Evolutionary conservation across 148 eudicot genomes (phyloP).

Genomic region (Fallopia convolvulus): DNA sequence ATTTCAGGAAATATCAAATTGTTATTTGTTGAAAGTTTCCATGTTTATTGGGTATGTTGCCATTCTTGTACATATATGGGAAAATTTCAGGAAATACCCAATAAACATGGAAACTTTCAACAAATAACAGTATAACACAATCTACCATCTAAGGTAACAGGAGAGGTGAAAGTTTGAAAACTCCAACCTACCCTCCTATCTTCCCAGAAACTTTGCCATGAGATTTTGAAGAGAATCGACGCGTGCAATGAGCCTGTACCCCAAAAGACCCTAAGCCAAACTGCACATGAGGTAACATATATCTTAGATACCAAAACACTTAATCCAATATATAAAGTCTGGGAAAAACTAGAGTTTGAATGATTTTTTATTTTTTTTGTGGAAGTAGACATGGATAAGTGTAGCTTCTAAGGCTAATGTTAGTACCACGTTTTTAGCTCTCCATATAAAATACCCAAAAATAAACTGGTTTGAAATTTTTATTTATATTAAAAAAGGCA

Average conservation of each 20-base stretch:
- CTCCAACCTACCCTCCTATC: constrained; percentile 64
- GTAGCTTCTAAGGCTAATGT: background rate
- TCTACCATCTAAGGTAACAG: background rate
- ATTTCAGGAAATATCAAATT: too few relatives aligned
- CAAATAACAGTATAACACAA: background rate
- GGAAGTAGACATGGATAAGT: background rate
- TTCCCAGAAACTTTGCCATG: constrained; percentile 85
- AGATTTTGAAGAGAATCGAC: constrained; percentile 73
- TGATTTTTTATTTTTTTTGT: background rate
- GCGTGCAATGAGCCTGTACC: constrained; percentile 78
- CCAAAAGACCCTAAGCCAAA: constrained; percentile 74
- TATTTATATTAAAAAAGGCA: background rate
- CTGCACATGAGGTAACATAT: constrained; percentile 32
- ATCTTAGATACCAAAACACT: background rate
- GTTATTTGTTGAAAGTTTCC: too few relatives aligned
- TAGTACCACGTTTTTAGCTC: background rate
- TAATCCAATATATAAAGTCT: background rate
- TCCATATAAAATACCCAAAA: background rate
- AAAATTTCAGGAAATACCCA: too few relatives aligned
- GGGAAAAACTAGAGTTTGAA: background rate
- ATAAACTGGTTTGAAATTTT: background rate
- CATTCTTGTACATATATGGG: too few relatives aligned
- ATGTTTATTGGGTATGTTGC: too few relatives aligned
- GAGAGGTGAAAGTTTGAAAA: background rate
- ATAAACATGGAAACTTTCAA: background rate